A percentile compares a stretch with the other conserved stretches of the same genome.
These are phyloP conservation scores for Cicer arietinum DNA, from an alignment of 306 rosid genomes.

Conservation along the genomic window DNA sequence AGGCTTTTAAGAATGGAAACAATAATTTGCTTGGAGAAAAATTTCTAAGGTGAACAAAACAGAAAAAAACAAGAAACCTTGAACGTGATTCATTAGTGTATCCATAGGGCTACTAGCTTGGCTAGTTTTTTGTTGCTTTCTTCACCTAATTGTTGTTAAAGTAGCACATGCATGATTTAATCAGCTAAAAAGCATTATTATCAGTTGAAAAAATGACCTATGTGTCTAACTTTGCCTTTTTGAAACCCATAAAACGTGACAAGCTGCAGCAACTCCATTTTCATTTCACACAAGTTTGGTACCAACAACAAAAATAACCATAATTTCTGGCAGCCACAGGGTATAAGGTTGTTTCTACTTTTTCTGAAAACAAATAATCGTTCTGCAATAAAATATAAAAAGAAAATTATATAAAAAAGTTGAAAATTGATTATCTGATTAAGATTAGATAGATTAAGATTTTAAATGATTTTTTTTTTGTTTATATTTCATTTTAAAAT, in stretches of 20 bases:
- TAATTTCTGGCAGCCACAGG: conserved; percentile 47
- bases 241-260: conserved; percentile 43
- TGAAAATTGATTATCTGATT: too few relatives aligned
- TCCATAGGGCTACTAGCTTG: conserved; percentile 27
- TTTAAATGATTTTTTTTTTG: too few relatives aligned
- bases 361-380: not conserved
- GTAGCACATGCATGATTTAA: conserved; percentile 43
- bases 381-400: too few relatives aligned
- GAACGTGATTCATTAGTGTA: conserved; percentile 51
- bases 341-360: conserved; percentile 39
- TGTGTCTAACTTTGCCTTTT: conserved; percentile 32
- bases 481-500: too few relatives aligned
- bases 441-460: too few relatives aligned
- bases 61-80: conserved; percentile 30
- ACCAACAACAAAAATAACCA: conserved; percentile 43
- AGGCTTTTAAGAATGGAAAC: conserved; percentile 63
- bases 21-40: conserved; percentile 56
- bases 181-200: conserved; percentile 22
- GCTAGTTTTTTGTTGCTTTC: conserved; percentile 51
- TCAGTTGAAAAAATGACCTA: conserved; percentile 33
- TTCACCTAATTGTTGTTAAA: conserved; percentile 54
- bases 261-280: conserved; percentile 33
- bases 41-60: conserved; percentile 32
- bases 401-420: too few relatives aligned
- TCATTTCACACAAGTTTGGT: conserved; percentile 50